Conservation (phyloP, 495 filamentous ascomycete species). For the Lichina pygmaea region DNA sequence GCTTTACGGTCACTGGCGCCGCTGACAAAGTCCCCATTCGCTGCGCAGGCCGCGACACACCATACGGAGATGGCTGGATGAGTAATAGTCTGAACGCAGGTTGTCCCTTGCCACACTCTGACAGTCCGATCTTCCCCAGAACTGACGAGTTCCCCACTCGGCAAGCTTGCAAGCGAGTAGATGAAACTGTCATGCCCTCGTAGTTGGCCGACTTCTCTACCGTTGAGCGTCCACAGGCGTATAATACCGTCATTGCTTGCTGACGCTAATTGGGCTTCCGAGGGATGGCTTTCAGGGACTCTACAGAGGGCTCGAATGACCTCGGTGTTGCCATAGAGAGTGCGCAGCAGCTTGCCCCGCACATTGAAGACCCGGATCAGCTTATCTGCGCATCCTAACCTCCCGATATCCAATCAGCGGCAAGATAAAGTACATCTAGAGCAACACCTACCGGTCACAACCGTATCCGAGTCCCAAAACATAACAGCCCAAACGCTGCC, state of each 20-base stretch:
- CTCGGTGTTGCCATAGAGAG: slow-evolving; percentile 43
- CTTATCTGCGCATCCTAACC: slow-evolving; percentile 53
- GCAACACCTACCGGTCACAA: slow-evolving; percentile 41
- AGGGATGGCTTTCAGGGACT: slow-evolving; percentile 46
- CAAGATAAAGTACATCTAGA: too few relatives aligned
- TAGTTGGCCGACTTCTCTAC: slow-evolving; percentile 42
- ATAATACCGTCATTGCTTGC: slow-evolving; percentile 75
- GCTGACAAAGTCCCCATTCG: slow-evolving; percentile 73
- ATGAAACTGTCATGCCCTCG: slow-evolving; percentile 88
- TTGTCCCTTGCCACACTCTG: slow-evolving; percentile 53
- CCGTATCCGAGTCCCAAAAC: slow-evolving; percentile 47
- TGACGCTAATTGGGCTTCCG: slow-evolving; percentile 66
- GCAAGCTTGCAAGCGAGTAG: slow-evolving; percentile 54
- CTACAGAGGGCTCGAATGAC: slow-evolving; percentile 71
- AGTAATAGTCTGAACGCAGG: slow-evolving; percentile 87
- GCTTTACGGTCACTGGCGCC: slow-evolving; percentile 77
- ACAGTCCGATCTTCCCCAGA: slow-evolving; percentile 83
- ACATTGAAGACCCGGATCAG: slow-evolving; percentile 57
- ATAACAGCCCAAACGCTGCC: slow-evolving; percentile 78
- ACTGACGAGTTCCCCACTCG: slow-evolving; percentile 71
- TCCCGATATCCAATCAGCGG: background rate
- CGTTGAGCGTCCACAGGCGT: slow-evolving; percentile 56
- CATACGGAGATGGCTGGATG: slow-evolving; percentile 95
- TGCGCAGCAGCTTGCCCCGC: slow-evolving; percentile 33
- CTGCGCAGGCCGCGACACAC: slow-evolving; percentile 53